Percentiles rank a stretch among this genome's conserved stretches.
phyloP scores from a whole-genome alignment of 345 rosid species.

The Arabidopsis arenosa region DNA sequence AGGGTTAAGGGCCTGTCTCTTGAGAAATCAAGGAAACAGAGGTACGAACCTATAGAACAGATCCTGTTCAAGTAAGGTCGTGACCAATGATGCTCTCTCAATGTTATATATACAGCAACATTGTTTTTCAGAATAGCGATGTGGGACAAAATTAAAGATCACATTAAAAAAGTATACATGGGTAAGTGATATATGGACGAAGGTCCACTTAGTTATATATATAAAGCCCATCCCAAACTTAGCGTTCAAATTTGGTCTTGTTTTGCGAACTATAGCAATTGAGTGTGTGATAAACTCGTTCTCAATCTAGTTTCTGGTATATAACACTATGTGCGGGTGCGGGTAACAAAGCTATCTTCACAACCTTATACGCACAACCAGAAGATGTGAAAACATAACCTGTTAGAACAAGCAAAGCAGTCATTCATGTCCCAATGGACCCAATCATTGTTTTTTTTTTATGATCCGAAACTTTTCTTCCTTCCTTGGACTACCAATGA shows the following conservation, averaged over 20 bases:
- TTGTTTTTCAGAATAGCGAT: not conserved
- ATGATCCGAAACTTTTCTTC: not conserved
- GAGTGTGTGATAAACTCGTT: not conserved
- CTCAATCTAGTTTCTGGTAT: not conserved
- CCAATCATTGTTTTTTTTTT: not conserved
- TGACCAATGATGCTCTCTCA: fast-evolving
- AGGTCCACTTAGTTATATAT: not conserved
- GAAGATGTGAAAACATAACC: not conserved
- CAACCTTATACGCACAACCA: not conserved
- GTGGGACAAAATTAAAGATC: not conserved
- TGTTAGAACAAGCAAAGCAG: not conserved
- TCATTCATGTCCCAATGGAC: not conserved
- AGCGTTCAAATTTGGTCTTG: not conserved
- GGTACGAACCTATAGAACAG: not conserved
- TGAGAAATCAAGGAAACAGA: not conserved
- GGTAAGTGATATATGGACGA: not conserved
- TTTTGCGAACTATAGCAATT: too few species aligned
- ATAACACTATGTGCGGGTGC: not conserved
- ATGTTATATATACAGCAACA: not conserved
- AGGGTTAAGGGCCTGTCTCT: not conserved
- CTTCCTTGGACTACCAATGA: not conserved
- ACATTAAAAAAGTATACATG: not conserved
- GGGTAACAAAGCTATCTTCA: not conserved
- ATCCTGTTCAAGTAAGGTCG: conserved; percentile 19
- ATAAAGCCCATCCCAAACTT: not conserved